phyloP scores from a whole-genome alignment of 179 eudicot species.

The Corrigiola litoralis region DNA sequence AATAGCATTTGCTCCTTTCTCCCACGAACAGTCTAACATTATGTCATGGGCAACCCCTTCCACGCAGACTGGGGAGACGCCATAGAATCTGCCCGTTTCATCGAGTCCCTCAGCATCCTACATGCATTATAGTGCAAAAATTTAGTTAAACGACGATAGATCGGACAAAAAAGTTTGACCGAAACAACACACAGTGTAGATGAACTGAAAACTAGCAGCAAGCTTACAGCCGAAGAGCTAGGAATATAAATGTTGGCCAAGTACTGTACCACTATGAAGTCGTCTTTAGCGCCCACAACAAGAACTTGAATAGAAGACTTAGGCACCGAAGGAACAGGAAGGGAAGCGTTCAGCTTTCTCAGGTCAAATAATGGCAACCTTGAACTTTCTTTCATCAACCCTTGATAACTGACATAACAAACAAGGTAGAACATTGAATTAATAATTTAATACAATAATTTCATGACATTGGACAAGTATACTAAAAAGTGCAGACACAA shows the following conservation, averaged over 20 bases:
- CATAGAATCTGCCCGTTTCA: slow-evolving; percentile 79
- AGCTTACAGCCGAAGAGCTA: background rate
- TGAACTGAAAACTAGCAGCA: background rate
- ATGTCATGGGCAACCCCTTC: slow-evolving; percentile 87
- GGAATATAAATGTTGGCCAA: background rate
- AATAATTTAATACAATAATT: too few relatives aligned
- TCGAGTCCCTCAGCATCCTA: slow-evolving; percentile 76
- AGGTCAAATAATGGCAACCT: slow-evolving; percentile 89
- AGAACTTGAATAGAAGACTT: slow-evolving; percentile 50
- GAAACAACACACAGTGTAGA: background rate
- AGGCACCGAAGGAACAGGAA: slow-evolving; percentile 70
- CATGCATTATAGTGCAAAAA: background rate
- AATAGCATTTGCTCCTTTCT: slow-evolving; percentile 62
- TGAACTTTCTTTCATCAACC: slow-evolving; percentile 86
- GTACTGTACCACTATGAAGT: slow-evolving; percentile 73
- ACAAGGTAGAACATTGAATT: slow-evolving; percentile 1
- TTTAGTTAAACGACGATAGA: too few relatives aligned
- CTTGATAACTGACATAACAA: slow-evolving; percentile 55
- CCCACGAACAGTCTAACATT: slow-evolving; percentile 89
- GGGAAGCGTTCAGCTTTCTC: slow-evolving; percentile 88
- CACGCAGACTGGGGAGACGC: slow-evolving; percentile 58
- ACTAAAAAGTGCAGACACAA: background rate
- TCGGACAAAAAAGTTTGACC: too few relatives aligned
- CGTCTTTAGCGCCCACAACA: slow-evolving; percentile 73
- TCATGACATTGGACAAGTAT: too few relatives aligned